These are phyloP conservation scores for Mycena capillaripes DNA, from an alignment of 768 basidiomycete species.

Conservation along the genomic window DNA sequence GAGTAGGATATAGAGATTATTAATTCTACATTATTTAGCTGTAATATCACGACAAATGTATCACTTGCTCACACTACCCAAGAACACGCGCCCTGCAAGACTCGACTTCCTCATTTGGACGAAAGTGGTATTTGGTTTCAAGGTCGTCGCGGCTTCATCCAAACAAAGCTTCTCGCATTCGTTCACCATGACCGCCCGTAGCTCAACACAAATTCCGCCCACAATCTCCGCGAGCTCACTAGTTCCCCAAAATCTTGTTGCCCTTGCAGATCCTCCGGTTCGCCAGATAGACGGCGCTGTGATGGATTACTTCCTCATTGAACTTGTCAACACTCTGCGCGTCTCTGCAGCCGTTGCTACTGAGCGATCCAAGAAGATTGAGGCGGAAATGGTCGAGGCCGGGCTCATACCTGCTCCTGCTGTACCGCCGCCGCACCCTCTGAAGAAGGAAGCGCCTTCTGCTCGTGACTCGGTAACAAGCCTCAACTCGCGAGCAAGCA, in stretches of 20 bases:
- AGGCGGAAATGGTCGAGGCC: slow-evolving; percentile 85
- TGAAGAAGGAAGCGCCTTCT: slow-evolving; percentile 56
- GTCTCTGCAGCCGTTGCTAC: slow-evolving; percentile 82
- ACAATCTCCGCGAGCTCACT: slow-evolving; percentile 42
- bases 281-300: slow-evolving; percentile 75
- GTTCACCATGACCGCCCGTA: slow-evolving; percentile 48
- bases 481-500: slow-evolving; percentile 49
- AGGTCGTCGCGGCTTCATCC: background rate
- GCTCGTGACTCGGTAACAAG: slow-evolving; percentile 62
- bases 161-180: slow-evolving; percentile 3
- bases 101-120: background rate
- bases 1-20: slow-evolving; percentile 12
- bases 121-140: background rate
- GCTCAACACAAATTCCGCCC: slow-evolving; percentile 47
- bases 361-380: slow-evolving; percentile 74
- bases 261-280: slow-evolving; percentile 74
- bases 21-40: slow-evolving; percentile 23
- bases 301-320: slow-evolving; percentile 91
- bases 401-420: slow-evolving; percentile 72
- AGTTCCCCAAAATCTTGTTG: slow-evolving; percentile 53
- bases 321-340: slow-evolving; percentile 80
- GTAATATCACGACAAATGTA: slow-evolving; percentile 22
- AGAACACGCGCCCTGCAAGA: background rate
- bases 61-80: slow-evolving; percentile 7
- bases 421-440: slow-evolving; percentile 52